Evolutionary conservation across 768 basidiomycete species (phyloP).

Genomic region (Mrakia blollopis): DNA sequence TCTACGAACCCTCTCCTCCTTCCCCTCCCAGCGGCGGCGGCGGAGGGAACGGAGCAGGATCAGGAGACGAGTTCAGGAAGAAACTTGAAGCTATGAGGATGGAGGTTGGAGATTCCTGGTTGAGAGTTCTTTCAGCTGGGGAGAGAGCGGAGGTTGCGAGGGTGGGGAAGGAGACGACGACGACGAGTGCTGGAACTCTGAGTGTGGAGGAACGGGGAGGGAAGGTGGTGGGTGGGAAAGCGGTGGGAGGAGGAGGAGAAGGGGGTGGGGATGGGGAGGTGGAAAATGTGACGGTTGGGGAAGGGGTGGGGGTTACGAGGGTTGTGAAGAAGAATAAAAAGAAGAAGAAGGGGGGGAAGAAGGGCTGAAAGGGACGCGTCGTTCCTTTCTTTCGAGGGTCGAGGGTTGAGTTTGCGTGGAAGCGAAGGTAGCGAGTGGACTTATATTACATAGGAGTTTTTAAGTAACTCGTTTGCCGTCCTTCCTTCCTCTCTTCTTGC

Average conservation of each 20-base stretch:
- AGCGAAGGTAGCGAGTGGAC: too few relatives aligned
- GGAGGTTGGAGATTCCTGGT: constrained; percentile 86
- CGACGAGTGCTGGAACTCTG: too few relatives aligned
- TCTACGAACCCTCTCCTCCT: constrained; percentile 54
- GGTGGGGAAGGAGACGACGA: background rate
- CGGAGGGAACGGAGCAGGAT: constrained; percentile 39
- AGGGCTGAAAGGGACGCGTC: background rate
- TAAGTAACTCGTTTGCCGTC: too few relatives aligned
- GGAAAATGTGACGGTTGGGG: background rate
- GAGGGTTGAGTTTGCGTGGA: too few relatives aligned
- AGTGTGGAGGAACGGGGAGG: too few relatives aligned
- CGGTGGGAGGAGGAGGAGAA: background rate
- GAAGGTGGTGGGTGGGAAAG: too few relatives aligned
- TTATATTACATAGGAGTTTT: too few relatives aligned
- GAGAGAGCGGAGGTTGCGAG: constrained; percentile 14
- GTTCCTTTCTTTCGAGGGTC: too few relatives aligned
- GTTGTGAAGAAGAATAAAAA: background rate
- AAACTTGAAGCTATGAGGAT: constrained; percentile 74
- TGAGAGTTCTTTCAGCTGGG: constrained; percentile 61
- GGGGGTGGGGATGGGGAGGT: background rate
- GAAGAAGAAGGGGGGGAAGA: background rate
- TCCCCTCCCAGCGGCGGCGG: constrained; percentile 38
- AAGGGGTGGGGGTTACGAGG: background rate
- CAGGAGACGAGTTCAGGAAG: constrained; percentile 64
- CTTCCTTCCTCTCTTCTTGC: too few relatives aligned